These are phyloP conservation scores for Penicillium soppii DNA, from an alignment of 495 filamentous ascomycete genomes.

Conservation along the genomic window DNA sequence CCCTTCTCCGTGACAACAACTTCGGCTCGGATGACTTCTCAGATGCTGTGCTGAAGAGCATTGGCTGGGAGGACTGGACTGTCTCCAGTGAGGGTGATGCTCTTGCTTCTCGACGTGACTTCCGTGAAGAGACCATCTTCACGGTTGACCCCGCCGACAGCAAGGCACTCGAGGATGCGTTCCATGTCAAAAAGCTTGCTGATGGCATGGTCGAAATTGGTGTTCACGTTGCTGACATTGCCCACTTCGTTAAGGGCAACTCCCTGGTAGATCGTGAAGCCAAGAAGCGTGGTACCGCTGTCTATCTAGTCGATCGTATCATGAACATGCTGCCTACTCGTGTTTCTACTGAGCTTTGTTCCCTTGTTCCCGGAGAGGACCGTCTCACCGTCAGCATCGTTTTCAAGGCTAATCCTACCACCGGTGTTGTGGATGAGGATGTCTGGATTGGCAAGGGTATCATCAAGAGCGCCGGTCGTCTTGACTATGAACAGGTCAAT, in stretches of 20 bases:
- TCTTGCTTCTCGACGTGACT: constrained; percentile 79
- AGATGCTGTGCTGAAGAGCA: constrained; percentile 89
- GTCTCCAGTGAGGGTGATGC: constrained; percentile 78
- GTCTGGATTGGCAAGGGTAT: constrained; percentile 94
- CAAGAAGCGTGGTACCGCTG: constrained; percentile 95
- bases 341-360: constrained; percentile 82
- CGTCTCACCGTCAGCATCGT: constrained; percentile 90
- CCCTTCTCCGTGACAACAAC: constrained; percentile 95
- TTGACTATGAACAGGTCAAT: constrained; percentile 84
- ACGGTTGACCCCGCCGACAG: constrained; percentile 84
- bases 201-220: constrained; percentile 91
- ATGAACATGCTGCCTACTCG: constrained; percentile 88
- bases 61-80: constrained; percentile 89
- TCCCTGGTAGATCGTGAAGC: constrained; percentile 96
- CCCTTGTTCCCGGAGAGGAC: constrained; percentile 80
- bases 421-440: constrained; percentile 71
- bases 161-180: constrained; percentile 84
- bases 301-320: constrained; percentile 86
- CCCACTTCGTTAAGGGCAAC: constrained; percentile 95
- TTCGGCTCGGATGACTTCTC: constrained; percentile 97
- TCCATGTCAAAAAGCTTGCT: constrained; percentile 79
- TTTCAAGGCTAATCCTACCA: constrained; percentile 79
- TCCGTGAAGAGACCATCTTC: constrained; percentile 86
- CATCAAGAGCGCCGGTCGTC: constrained; percentile 83
- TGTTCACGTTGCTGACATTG: constrained; percentile 92